Evolutionary conservation across 1,284 basidiomycete genomes (phyloP).

Genomic region (Rugosomyces carneus): DNA sequence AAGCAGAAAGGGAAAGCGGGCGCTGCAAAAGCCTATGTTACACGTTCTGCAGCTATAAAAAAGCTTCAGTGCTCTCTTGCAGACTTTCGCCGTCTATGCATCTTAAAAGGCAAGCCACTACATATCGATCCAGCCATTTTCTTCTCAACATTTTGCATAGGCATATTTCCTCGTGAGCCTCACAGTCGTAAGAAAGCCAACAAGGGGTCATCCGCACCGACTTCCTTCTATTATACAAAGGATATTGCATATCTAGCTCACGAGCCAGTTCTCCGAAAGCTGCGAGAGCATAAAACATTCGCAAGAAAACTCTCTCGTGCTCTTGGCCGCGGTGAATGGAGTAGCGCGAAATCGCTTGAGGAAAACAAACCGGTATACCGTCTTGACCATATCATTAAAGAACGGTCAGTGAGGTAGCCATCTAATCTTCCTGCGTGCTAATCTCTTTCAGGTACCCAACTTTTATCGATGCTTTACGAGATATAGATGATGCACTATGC

Average conservation of each 20-base stretch:
- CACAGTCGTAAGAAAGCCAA: constrained; percentile 91
- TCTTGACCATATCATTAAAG: constrained; percentile 97
- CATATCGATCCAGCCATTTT: not conserved
- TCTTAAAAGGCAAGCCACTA: constrained; percentile 78
- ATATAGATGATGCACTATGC: constrained; percentile 96
- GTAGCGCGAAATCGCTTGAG: constrained; percentile 89
- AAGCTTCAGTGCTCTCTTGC: constrained; percentile 95
- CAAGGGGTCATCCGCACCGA: constrained; percentile 95
- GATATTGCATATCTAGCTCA: constrained; percentile 98
- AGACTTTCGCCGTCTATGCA: constrained; percentile 96
- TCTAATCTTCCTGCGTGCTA: not conserved
- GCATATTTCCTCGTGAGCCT: constrained; percentile 97
- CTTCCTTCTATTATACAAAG: constrained; percentile 98
- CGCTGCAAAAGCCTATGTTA: constrained; percentile 93
- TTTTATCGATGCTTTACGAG: constrained; percentile 92
- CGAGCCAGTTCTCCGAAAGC: constrained; percentile 92
- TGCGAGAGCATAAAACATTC: constrained; percentile 97
- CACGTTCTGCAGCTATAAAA: constrained; percentile 85
- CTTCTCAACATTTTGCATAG: constrained; percentile 34
- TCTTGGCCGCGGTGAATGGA: constrained; percentile 93
- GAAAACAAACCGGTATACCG: constrained; percentile 86
- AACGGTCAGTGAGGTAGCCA: constrained; percentile 57
- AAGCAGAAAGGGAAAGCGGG: constrained; percentile 89
- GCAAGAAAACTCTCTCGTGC: constrained; percentile 96
- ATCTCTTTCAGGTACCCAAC: constrained; percentile 78